phyloP scores from a whole-genome alignment of 108 stramenopile genomes.

The Epipyxis sp. region DNA sequence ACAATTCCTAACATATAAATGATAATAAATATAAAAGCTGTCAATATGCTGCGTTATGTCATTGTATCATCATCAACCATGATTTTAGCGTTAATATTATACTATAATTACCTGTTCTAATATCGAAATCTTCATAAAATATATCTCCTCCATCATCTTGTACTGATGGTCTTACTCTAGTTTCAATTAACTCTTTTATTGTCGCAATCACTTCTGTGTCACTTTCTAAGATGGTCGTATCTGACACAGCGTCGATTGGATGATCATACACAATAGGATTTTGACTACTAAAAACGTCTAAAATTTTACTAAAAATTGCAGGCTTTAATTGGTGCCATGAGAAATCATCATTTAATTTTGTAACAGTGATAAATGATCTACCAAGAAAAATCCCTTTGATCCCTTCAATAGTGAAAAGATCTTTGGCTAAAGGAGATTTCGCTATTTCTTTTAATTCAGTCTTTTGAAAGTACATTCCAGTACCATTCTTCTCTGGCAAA shows the following conservation, averaged over 20 bases:
- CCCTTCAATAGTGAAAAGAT: constrained; percentile 73
- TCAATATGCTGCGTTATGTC: too few species aligned
- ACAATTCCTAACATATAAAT: constrained; percentile 7
- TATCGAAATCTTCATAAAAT: constrained; percentile 67
- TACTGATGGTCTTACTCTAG: constrained; percentile 92
- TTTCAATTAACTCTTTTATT: constrained; percentile 97
- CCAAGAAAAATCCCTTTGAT: constrained; percentile 91
- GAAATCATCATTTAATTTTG: constrained; percentile 77
- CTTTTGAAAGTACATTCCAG: constrained; percentile 59
- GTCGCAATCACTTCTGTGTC: constrained; percentile 94
- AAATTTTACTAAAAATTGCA: constrained; percentile 75
- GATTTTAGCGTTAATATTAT: neutral
- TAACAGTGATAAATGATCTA: constrained; percentile 87
- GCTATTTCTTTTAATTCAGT: constrained; percentile 55
- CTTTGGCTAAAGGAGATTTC: constrained; percentile 75
- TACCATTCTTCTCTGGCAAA: constrained; percentile 59
- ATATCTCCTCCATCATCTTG: constrained; percentile 99
- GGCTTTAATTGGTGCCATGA: constrained; percentile 80
- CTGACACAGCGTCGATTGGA: constrained; percentile 36
- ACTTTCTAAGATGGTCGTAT: constrained; percentile 88
- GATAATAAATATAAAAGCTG: too few species aligned
- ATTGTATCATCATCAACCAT: too few species aligned
- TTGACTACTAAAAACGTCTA: constrained; percentile 80
- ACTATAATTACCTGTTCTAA: constrained; percentile 54
- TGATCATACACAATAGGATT: constrained; percentile 61